phyloP scores from a whole-genome alignment of 2,329 filamentous ascomycete genomes.

The Alternaria sp. region DNA sequence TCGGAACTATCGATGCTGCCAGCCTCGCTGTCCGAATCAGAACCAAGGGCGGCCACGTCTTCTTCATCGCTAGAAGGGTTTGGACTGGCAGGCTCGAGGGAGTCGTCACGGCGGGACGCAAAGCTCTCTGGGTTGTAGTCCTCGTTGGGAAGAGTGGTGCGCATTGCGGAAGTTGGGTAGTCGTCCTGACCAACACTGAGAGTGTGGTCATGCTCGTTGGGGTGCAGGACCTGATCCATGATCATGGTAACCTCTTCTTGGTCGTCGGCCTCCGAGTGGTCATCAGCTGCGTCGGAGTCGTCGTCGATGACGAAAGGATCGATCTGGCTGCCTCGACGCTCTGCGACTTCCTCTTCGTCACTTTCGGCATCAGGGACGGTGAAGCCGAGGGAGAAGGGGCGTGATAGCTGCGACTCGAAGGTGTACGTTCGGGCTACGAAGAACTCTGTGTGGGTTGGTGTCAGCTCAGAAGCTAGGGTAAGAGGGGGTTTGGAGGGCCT shows the following conservation, averaged over 20 bases:
- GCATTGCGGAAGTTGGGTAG: constrained; percentile 2
- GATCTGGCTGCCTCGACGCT: constrained; percentile 29
- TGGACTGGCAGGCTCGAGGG: not conserved
- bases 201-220: not conserved
- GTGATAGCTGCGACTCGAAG: constrained; percentile 29
- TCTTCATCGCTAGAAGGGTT: constrained; percentile 4
- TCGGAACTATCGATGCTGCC: constrained; percentile 16
- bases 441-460: constrained; percentile 26
- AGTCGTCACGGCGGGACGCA: not conserved
- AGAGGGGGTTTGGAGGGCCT: not conserved
- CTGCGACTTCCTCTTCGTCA: constrained; percentile 32
- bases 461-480: constrained; percentile 8
- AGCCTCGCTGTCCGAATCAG: constrained; percentile 16
- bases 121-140: constrained; percentile 6
- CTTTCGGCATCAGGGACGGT: constrained; percentile 41
- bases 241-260: constrained; percentile 16
- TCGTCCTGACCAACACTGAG: not conserved
- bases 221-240: constrained; percentile 9
- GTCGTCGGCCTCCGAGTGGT: constrained; percentile 7
- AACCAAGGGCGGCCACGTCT: not conserved
- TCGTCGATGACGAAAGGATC: constrained; percentile 42
- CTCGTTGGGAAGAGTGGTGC: constrained; percentile 2
- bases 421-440: constrained; percentile 41
- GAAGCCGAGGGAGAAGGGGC: constrained; percentile 35
- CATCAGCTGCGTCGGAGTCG: constrained; percentile 28